Percentiles rank a stretch among this genome's conserved stretches.
Evolutionary conservation across 805 yeast genomes (phyloP).

Genomic region (Yueomyces sinensis): DNA sequence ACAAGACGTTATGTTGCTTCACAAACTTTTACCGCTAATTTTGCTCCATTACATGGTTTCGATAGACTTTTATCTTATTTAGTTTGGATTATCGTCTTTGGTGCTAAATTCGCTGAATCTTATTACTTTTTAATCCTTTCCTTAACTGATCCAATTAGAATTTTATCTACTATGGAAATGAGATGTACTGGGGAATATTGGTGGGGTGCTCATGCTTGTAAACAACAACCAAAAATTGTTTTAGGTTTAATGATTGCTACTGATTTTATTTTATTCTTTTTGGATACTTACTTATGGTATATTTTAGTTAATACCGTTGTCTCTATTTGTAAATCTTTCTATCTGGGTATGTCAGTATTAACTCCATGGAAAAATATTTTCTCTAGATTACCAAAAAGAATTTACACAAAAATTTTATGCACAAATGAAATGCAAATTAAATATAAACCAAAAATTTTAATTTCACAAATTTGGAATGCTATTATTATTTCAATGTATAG

Average conservation of each 20-base stretch:
- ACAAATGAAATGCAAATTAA: conserved; percentile 98
- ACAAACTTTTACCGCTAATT: conserved; percentile 91
- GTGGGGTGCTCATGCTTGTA: conserved; percentile 65
- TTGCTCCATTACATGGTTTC: conserved; percentile 64
- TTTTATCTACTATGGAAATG: conserved; percentile 70
- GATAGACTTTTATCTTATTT: conserved; percentile 96
- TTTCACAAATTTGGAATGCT: conserved; percentile 98
- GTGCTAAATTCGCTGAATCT: conserved; percentile 82
- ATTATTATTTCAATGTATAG: conserved; percentile 98
- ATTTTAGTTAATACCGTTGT: conserved; percentile 87
- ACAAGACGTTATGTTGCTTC: conserved; percentile 85
- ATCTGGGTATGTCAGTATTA: conserved; percentile 95
- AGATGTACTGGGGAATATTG: conserved; percentile 94
- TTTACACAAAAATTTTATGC: conserved; percentile 92
- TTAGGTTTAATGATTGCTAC: conserved; percentile 88
- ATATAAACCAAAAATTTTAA: conserved; percentile 95
- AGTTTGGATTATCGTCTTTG: conserved; percentile 80
- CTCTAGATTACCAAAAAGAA: conserved; percentile 96
- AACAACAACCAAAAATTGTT: conserved; percentile 76
- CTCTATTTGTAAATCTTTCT: conserved; percentile 96
- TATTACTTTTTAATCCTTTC: conserved; percentile 84
- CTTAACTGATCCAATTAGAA: conserved; percentile 88
- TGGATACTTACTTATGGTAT: conserved; percentile 99
- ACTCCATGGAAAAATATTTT: conserved; percentile 99
- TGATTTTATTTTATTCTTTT: conserved; percentile 88